phyloP scores from a whole-genome alignment of 805 yeast species.

The Zygoascus ofunaensis region DNA sequence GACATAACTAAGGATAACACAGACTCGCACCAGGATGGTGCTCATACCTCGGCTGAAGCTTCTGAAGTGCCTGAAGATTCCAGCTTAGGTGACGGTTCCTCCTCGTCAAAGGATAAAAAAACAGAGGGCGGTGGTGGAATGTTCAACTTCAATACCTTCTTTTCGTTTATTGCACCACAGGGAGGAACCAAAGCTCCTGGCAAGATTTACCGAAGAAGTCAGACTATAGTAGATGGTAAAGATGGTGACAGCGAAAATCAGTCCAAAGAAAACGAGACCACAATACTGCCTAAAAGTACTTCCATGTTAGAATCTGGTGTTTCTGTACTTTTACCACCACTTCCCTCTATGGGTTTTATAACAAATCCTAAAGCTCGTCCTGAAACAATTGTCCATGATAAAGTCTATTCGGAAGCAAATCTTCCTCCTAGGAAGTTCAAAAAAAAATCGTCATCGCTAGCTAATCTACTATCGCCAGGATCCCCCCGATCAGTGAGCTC shows the following conservation, averaged over 20 bases:
- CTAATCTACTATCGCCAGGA: not conserved
- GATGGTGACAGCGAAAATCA: slow-evolving; percentile 14
- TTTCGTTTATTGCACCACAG: slow-evolving; percentile 26
- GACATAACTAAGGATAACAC: not conserved
- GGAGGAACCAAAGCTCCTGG: slow-evolving; percentile 19
- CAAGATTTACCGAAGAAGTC: slow-evolving; percentile 23
- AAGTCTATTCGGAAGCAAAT: slow-evolving; percentile 55
- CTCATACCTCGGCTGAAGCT: not conserved
- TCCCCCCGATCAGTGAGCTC: not conserved
- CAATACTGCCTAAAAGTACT: slow-evolving; percentile 44
- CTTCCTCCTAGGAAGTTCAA: slow-evolving; percentile 46
- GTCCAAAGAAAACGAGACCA: slow-evolving; percentile 9
- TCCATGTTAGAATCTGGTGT: slow-evolving; percentile 74
- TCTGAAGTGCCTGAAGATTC: slow-evolving; percentile 12
- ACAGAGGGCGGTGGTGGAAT: not conserved
- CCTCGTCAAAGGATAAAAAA: not conserved
- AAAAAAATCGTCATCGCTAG: slow-evolving; percentile 5
- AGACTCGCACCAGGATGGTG: slow-evolving; percentile 2
- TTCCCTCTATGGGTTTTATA: slow-evolving; percentile 60
- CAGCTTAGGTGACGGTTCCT: not conserved
- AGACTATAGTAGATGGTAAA: slow-evolving; percentile 12
- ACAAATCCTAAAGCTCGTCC: slow-evolving; percentile 58
- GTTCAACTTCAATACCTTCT: slow-evolving; percentile 14
- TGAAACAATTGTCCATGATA: slow-evolving; percentile 71
- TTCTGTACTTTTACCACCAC: slow-evolving; percentile 67